A percentile compares a stretch with the other conserved stretches of the same genome.
Conservation (phyloP, 2,329 filamentous ascomycete species). For the Trichoderma simmonsii region DNA sequence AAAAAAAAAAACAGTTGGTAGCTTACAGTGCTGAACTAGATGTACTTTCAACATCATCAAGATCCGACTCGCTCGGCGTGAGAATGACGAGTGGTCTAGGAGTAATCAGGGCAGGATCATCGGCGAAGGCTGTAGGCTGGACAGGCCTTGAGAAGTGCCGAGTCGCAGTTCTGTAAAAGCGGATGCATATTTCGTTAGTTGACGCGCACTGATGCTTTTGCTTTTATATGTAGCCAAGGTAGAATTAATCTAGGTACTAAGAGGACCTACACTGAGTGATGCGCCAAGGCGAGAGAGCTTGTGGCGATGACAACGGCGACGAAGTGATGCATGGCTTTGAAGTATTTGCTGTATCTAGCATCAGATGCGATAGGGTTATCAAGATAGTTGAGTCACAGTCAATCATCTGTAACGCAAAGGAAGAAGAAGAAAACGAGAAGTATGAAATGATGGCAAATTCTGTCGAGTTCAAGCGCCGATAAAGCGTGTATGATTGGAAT, state of each 20-base stretch:
- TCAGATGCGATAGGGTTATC: neutral
- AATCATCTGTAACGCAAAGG: neutral
- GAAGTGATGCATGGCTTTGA: neutral
- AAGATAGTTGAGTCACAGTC: neutral
- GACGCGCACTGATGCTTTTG: neutral
- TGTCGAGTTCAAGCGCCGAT: neutral
- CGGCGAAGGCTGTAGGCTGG: slow-evolving; percentile 6
- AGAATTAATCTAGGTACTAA: neutral
- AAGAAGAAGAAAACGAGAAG: neutral
- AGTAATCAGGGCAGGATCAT: neutral
- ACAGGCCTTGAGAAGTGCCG: slow-evolving; percentile 18
- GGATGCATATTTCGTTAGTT: neutral
- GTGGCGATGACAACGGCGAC: neutral
- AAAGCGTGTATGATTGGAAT: neutral
- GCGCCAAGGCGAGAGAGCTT: neutral
- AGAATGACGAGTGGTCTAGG: slow-evolving; percentile 11
- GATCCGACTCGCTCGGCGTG: neutral
- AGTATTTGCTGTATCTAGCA: neutral
- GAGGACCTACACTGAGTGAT: slow-evolving; percentile 1
- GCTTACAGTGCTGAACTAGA: neutral
- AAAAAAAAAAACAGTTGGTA: neutral
- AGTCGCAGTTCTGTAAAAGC: neutral
- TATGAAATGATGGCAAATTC: neutral
- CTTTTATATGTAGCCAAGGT: neutral
- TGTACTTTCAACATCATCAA: neutral